phyloP scores from a whole-genome alignment of 257 asterid species.

The Jaltomata sinuosa region DNA sequence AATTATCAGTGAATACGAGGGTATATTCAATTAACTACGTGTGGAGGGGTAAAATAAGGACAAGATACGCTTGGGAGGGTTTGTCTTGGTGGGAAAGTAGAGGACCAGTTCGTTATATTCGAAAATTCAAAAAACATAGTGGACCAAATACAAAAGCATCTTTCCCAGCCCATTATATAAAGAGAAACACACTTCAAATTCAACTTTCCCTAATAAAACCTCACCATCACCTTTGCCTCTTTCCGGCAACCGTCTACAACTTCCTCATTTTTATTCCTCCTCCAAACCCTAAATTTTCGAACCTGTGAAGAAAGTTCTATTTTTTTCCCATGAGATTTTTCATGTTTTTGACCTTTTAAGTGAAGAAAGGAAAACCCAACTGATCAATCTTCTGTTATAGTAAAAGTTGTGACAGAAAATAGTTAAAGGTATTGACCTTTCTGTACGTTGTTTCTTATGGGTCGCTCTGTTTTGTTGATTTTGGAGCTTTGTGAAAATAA shows the following conservation, averaged over 20 bases:
- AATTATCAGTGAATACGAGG: too few species aligned
- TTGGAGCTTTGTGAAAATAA: neutral
- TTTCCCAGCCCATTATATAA: neutral
- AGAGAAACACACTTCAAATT: neutral
- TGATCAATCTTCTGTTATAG: neutral
- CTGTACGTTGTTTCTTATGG: neutral
- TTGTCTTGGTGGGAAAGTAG: neutral
- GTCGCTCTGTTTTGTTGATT: neutral
- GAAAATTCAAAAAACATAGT: neutral
- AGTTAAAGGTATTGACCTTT: neutral
- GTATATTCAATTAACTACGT: neutral
- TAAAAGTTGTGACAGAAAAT: too few species aligned
- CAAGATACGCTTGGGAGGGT: neutral
- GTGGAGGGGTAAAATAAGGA: neutral
- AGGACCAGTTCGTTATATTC: slow-evolving; percentile 1
- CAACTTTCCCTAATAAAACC: slow-evolving; percentile 1
- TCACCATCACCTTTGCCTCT: neutral
- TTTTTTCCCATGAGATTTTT: neutral
- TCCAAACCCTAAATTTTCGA: neutral
- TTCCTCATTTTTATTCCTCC: neutral
- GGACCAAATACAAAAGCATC: neutral
- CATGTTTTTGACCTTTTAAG: neutral
- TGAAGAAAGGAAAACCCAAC: neutral
- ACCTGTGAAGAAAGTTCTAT: neutral
- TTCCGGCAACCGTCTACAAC: neutral